Base-by-base conservation (phyloP, 2,329 filamentous ascomycete genomes). In the Ascochyta rabiei region DNA sequence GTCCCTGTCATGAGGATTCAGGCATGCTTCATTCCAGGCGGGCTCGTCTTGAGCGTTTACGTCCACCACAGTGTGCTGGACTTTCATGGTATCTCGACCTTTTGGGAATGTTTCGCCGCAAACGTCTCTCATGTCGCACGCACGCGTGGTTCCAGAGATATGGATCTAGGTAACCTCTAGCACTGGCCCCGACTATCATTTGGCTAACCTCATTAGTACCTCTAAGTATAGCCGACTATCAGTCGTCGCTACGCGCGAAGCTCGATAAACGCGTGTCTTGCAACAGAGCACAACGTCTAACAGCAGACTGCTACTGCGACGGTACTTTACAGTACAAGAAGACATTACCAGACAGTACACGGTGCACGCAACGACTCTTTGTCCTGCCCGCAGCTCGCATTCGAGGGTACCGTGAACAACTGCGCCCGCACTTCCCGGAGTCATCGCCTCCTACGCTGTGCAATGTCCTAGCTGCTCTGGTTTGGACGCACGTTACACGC, bases 401-500 rank as follows among this genome's bases (percentile, higher is more conserved):
- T 26, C 66, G 67, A 23, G 47, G 53, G 12, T 72, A 64, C 44
- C 67, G 69, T 37, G 66, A 72, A n/a, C 21, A 37, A 4, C 48
- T 73, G 23, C 62, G 63, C 26, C 38, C 49, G 6, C 33, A 62
- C 31, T 67, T 68, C 15, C 56, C 62, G 2, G 35, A 60, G 5
- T 41, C 62, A 9, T 57, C 60, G 15, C 61, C 61, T 16, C 63
- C 67, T 0, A 70, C 67, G 8, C 64, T 71, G 46, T 74, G 64
- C 55, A 73, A 72, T 43, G 62, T 73, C 5, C 60, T 74, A 33
- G 65, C 69, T 18, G 70, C 71, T 16, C 47, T 74, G 26, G 61
- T 73, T 12, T 74, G 71, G 71, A 72, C 69, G n/a, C 69, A 73
- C 35, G 62, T 72, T 30, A 73, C 70, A 38, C 67, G 71, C 16